Evolutionary conservation across 768 basidiomycete species (phyloP).

Genomic region (Auricularia heimuer): DNA sequence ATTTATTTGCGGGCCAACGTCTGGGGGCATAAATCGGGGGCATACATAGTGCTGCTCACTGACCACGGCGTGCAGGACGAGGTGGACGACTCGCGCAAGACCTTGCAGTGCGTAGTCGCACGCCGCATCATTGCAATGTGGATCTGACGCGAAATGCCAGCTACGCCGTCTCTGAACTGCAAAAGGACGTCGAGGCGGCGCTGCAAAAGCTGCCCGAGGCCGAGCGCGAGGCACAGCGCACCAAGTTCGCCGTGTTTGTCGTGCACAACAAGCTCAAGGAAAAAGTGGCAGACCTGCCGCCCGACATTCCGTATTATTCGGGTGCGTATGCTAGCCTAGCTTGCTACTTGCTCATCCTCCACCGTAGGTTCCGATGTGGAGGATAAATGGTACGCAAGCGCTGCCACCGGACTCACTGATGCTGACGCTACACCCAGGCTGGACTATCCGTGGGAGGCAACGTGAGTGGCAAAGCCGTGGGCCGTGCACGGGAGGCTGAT

Average conservation of each 20-base stretch:
- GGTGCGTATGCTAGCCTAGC: background rate
- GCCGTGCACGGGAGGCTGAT: background rate
- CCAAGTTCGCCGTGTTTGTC: conserved; percentile 87
- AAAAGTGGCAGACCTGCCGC: conserved; percentile 69
- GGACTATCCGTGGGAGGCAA: conserved; percentile 78
- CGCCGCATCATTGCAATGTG: background rate
- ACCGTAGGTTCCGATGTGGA: conserved; percentile 70
- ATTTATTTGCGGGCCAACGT: too few relatives aligned
- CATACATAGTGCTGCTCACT: background rate
- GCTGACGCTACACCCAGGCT: conserved; percentile 38
- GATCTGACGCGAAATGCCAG: conserved; percentile 27
- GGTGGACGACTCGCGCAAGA: conserved; percentile 82
- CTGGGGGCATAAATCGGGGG: too few relatives aligned
- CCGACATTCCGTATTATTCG: conserved; percentile 42
- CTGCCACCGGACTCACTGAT: background rate
- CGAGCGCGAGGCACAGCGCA: conserved; percentile 63
- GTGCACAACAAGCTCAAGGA: conserved; percentile 89
- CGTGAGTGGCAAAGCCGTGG: conserved; percentile 31
- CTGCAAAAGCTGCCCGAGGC: conserved; percentile 54
- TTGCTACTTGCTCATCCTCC: conserved; percentile 31
- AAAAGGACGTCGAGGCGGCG: conserved; percentile 76
- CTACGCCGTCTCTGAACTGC: conserved; percentile 83
- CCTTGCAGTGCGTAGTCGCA: conserved; percentile 53
- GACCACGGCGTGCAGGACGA: conserved; percentile 48
- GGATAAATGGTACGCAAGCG: conserved; percentile 53